Conservation (phyloP, 2,329 filamentous ascomycete species). For the Saccharata proteae region DNA sequence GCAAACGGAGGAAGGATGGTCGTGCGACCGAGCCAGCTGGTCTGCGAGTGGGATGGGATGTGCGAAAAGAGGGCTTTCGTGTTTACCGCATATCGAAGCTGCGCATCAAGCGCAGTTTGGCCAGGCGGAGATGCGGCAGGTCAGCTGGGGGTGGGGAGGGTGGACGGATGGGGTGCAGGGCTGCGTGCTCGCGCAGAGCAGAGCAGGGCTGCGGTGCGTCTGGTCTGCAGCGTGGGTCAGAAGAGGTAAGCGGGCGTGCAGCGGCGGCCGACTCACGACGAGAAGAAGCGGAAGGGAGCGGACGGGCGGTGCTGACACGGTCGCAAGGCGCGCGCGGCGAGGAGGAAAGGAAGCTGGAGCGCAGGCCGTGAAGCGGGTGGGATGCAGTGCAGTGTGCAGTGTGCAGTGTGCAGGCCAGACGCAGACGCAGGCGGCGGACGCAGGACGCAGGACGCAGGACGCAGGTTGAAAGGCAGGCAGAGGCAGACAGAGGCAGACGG, state of each 20-base stretch:
- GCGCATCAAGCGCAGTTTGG: constrained; percentile 10
- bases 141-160: constrained; percentile 9
- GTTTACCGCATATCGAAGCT: constrained; percentile 10
- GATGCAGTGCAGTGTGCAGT: too few species aligned
- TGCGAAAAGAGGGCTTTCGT: constrained; percentile 8
- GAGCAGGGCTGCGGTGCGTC: constrained; percentile 7
- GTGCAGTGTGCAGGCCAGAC: constrained; percentile 1
- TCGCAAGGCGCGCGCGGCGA: constrained; percentile 7
- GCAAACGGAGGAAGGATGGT: constrained; percentile 5
- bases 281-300: constrained; percentile 1
- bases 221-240: constrained; percentile 8
- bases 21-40: constrained; percentile 10
- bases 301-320: constrained; percentile 6
- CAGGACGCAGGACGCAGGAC: constrained; percentile 1
- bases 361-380: constrained; percentile 6
- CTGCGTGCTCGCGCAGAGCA: constrained; percentile 7
- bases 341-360: constrained; percentile 2
- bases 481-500: neutral
- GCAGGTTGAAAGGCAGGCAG: neutral
- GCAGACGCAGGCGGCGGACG: constrained; percentile 4
- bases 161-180: constrained; percentile 6
- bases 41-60: constrained; percentile 5
- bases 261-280: constrained; percentile 5
- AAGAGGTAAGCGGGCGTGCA: constrained; percentile 8
- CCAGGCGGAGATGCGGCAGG: constrained; percentile 10